These are phyloP conservation scores for Lepiota venenata DNA, from an alignment of 768 basidiomycete genomes.

Conservation along the genomic window DNA sequence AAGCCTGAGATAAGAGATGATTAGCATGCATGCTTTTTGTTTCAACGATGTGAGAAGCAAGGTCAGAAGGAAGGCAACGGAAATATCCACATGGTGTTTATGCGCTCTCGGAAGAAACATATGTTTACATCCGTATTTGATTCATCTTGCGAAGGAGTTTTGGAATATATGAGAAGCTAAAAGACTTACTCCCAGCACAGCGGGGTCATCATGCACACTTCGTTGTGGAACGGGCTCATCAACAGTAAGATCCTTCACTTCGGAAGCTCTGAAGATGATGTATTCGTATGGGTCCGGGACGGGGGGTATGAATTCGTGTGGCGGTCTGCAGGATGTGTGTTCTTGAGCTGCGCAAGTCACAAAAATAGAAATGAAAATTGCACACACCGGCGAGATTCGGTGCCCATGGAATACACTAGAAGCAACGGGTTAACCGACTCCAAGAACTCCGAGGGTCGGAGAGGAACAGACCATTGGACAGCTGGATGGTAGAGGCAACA, in stretches of 20 bases:
- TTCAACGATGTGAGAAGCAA: constrained; percentile 3
- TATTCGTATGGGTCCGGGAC: constrained; percentile 83
- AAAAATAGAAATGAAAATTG: background rate
- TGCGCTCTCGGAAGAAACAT: constrained; percentile 27
- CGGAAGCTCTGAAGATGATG: constrained; percentile 88
- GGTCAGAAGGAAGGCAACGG: constrained; percentile 65
- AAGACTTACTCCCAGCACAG: constrained; percentile 69
- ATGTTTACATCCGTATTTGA: constrained; percentile 28
- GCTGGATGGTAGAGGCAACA: constrained; percentile 79
- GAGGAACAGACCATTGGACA: constrained; percentile 68
- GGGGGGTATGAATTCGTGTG: constrained; percentile 78
- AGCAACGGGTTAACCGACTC: constrained; percentile 11
- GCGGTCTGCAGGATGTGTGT: constrained; percentile 44
- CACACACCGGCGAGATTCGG: constrained; percentile 75
- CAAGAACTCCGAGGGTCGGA: background rate
- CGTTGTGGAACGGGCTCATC: constrained; percentile 61
- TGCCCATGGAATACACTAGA: constrained; percentile 84
- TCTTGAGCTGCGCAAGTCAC: background rate
- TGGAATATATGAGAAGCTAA: no score
- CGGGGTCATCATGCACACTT: constrained; percentile 81
- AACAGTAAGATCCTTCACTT: constrained; percentile 86
- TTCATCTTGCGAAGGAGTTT: constrained; percentile 20
- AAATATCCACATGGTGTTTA: constrained; percentile 47
- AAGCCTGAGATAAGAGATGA: constrained; percentile 36
- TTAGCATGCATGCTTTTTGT: background rate